Evolutionary conservation across 495 filamentous ascomycete genomes (phyloP).

Genomic region (Penicillium daleae): DNA sequence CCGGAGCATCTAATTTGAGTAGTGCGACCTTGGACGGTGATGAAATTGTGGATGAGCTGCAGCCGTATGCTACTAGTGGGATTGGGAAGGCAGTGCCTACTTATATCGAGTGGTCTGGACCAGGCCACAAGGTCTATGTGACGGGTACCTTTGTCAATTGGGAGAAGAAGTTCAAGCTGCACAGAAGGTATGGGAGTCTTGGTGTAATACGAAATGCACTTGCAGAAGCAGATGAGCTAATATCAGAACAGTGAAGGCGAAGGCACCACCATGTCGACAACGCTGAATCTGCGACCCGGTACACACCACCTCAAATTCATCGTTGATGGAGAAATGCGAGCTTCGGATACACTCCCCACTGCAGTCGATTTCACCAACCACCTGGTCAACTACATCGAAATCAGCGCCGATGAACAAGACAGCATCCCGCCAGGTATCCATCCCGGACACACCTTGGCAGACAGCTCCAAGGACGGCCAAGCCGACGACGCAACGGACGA

Average conservation of each 20-base stretch:
- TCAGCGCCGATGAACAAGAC: conserved; percentile 71
- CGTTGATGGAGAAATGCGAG: conserved; percentile 89
- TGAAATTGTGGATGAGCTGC: conserved; percentile 74
- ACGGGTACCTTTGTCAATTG: conserved; percentile 96
- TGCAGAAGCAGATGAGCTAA: conserved; percentile 11
- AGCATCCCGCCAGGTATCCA: conserved; percentile 45
- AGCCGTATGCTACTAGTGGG: conserved; percentile 57
- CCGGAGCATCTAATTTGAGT: conserved; percentile 66
- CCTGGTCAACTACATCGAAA: conserved; percentile 96
- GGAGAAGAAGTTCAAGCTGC: conserved; percentile 87
- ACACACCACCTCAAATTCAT: conserved; percentile 97
- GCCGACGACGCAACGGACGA: conserved; percentile 45
- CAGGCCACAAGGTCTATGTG: conserved; percentile 87
- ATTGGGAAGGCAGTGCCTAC: conserved; percentile 68
- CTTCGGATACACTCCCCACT: conserved; percentile 83
- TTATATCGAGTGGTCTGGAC: conserved; percentile 76
- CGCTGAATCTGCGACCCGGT: conserved; percentile 81
- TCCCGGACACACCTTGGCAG: conserved; percentile 50
- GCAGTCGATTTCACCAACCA: conserved; percentile 97
- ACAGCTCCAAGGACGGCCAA: conserved; percentile 40
- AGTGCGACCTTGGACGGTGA: conserved; percentile 77
- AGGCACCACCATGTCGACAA: conserved; percentile 66
- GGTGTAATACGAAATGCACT: neutral
- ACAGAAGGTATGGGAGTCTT: conserved; percentile 65
- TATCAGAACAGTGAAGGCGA: conserved; percentile 37